phyloP scores from a whole-genome alignment of 345 rosid genomes.

The Pelargonium nanum region DNA sequence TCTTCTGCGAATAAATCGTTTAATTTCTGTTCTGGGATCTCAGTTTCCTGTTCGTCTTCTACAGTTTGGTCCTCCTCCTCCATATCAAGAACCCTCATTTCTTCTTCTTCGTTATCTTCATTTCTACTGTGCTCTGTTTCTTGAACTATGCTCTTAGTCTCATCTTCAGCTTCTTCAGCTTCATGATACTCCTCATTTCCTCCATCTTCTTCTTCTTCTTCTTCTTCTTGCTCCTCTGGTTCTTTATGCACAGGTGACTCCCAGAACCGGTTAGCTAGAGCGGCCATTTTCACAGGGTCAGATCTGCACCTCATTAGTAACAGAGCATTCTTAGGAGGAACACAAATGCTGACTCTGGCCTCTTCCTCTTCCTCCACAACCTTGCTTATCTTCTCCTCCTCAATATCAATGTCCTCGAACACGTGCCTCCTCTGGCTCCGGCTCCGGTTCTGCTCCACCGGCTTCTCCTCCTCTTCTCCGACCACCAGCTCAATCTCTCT shows the following conservation, averaged over 20 bases:
- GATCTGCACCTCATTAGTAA: slow-evolving; percentile 89
- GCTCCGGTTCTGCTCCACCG: slow-evolving; percentile 18
- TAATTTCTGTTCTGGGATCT: neutral
- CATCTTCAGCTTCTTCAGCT: slow-evolving; percentile 7
- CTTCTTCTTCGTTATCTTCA: neutral
- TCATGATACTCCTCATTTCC: slow-evolving; percentile 9
- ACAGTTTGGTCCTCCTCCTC: no score
- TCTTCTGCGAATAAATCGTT: neutral
- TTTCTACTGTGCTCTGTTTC: slow-evolving; percentile 22
- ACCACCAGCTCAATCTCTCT: slow-evolving; percentile 72
- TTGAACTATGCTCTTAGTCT: slow-evolving; percentile 7
- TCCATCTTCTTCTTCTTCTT: slow-evolving; percentile 12
- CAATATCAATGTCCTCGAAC: slow-evolving; percentile 54
- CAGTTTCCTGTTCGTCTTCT: neutral
- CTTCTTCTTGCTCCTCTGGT: slow-evolving; percentile 13
- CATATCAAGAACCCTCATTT: neutral
- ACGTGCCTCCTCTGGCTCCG: slow-evolving; percentile 61
- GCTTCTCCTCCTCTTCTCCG: slow-evolving; percentile 28
- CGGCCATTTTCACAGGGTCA: slow-evolving; percentile 90
- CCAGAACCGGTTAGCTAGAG: slow-evolving; percentile 63
- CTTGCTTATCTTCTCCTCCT: slow-evolving; percentile 25
- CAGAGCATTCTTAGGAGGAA: slow-evolving; percentile 86
- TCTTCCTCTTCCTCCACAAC: slow-evolving; percentile 9
- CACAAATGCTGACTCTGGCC: slow-evolving; percentile 39
- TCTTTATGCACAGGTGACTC: slow-evolving; percentile 37